Evolutionary conservation across 2,329 filamentous ascomycete species (phyloP), one percentile per base, ranked within the genome.

Genomic region (Boeremia exigua): DNA sequence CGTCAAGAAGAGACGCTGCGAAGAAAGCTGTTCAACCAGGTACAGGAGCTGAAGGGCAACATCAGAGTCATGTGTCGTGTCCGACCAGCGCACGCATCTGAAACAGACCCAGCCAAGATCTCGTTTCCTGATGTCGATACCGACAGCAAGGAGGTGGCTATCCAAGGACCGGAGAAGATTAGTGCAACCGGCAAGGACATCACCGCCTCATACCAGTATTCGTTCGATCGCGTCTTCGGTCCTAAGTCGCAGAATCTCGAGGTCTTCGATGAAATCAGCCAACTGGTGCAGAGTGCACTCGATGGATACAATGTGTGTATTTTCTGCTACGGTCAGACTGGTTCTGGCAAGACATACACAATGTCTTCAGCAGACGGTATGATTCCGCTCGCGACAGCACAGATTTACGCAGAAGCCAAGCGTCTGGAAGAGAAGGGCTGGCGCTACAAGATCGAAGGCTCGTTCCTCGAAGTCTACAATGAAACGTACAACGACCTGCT

Each of bases 281-380:
- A 99, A 73, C 85, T 99, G 30, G 93, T 99, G 1, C 95, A 99
- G 77, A 96, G 91, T 65, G 95, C 96, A 0, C 82, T 99, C 34
- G 95, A 99, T 70, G 95, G 95, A 1, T 99, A 96, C 80, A 99
- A 98, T 66, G 95, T 99, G 47, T 98, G 94, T 77, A 98, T 99
- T 60, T 96, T 99, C 78, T 97, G 93, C 72, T 99, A 99, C 71
- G 95, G 95, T 38, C 95, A 99, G 76, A 99, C 95, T 0, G 95
- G 95, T 3, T 95, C 93, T 15, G 95, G 95, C 57, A 99, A 99
- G 81, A 99, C 95, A 0, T 91, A 89, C 72, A 98, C 95, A 4
- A 99, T 99, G 95, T 96, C 91, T 9, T 95, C 91, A 2, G 90
- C 88, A 0, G 91, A 97, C 66, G 95, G 95, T 63, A 97, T 99